Base-by-base conservation (phyloP, 2,329 filamentous ascomycete species). In the Nothomitra cinnamomea region DNA sequence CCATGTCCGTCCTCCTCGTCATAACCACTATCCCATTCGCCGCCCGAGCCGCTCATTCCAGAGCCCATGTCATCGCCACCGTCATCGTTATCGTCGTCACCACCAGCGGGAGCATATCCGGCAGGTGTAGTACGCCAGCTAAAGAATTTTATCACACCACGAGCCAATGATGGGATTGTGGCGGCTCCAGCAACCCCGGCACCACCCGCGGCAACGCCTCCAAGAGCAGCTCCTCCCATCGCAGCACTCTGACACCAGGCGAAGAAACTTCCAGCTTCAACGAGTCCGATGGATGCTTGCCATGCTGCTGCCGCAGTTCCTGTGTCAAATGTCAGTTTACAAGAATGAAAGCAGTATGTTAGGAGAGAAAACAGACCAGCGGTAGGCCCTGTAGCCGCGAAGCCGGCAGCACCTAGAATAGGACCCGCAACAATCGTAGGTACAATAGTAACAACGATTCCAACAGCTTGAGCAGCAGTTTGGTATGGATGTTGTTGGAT, bases 211-310 rank as follows among this genome's bases (percentile, higher is more conserved):
- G 56, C n/a, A 36, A 63, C 57, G 2, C 57, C 58, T 28, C 55
- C 53, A 13, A 61, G 28, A 51, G 61, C 60, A 41, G 58, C 59
- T 25, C 61, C 61, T 40, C 61, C 61, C 57, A 60, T 60, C 1
- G 56, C 59, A 19, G 58, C 59, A 54, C 62, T 63, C 53, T 63
- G 60, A 56, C 60, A 63, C 60, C 60, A 64, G 4, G 62, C 58
- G 51, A 63, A 64, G 0, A 63, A 21, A 43, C 61, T 62, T 0
- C 61, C 62, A 10, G 56, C 61, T 53, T 64, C 52, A 7, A 63
- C 57, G 8, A 59, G 10, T 21, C 62, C 61, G 15, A 62, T 56
- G 12, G 57, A 53, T 4, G 61, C 56, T 53, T 64, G 62, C 59
- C 59, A 61, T 25, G 45, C 58, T 24, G 62, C 61, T 12, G 61